phyloP scores from a whole-genome alignment of 345 rosid genomes.

The Aurinia saxatilis region DNA sequence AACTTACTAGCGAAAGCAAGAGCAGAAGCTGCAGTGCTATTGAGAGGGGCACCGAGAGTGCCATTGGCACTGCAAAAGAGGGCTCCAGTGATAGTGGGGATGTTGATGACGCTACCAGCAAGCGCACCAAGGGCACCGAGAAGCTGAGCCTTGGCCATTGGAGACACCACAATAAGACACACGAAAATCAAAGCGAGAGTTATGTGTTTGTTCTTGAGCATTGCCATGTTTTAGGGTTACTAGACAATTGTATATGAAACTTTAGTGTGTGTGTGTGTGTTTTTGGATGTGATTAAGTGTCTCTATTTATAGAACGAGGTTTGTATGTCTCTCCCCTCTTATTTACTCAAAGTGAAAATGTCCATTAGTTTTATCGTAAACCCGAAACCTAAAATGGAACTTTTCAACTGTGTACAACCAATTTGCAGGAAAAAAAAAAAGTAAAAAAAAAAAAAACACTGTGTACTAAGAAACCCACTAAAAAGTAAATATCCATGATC shows the following conservation, averaged over 20 bases:
- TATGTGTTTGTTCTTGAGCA: constrained; percentile 18
- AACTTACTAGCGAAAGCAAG: constrained; percentile 35
- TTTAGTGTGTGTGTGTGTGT: neutral
- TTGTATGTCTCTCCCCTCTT: neutral
- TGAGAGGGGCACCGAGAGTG: constrained; percentile 20
- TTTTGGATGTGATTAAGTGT: constrained; percentile 23
- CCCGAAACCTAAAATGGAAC: neutral
- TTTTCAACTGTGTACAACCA: neutral
- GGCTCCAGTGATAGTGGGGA: constrained; percentile 41
- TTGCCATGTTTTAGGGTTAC: constrained; percentile 5
- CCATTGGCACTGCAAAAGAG: constrained; percentile 45
- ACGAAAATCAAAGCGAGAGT: constrained; percentile 13
- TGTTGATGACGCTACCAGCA: constrained; percentile 25
- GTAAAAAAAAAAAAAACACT: no score
- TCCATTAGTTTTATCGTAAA: no score
- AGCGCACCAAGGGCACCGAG: constrained; percentile 31
- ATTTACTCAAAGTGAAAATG: neutral
- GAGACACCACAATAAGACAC: constrained; percentile 22
- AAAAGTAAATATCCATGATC: no score
- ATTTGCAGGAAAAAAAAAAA: no score
- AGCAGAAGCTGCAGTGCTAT: neutral
- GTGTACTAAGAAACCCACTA: no score
- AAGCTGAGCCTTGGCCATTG: constrained; percentile 45
- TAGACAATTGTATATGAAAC: neutral
- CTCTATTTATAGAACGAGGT: constrained; percentile 25